Evolutionary conservation across 176 grass and related monocot genomes (phyloP).

Genomic region (Cenchrus americanus): DNA sequence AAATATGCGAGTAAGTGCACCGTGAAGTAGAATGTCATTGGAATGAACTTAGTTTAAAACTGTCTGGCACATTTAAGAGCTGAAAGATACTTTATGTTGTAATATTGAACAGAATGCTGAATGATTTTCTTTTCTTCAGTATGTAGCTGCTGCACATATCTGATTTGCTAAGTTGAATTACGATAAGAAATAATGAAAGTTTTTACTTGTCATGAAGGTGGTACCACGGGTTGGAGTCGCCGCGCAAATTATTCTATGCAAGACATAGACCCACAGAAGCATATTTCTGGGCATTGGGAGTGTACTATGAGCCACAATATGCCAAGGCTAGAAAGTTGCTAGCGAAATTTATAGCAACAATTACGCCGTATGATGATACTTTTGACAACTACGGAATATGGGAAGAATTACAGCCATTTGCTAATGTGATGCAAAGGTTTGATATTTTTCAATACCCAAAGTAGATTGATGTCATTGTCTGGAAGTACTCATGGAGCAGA

Average conservation of each 20-base stretch:
- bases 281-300: slow-evolving; percentile 40
- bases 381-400: slow-evolving; percentile 35
- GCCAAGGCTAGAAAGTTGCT: slow-evolving; percentile 31
- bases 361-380: slow-evolving; percentile 34
- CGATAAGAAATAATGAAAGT: background rate
- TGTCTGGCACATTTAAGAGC: background rate
- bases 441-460: background rate
- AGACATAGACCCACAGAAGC: slow-evolving; percentile 35
- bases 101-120: too few relatives aligned
- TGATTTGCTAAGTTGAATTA: background rate
- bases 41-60: too few relatives aligned
- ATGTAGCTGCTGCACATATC: too few relatives aligned
- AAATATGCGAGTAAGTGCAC: slow-evolving; percentile 36
- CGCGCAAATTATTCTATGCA: slow-evolving; percentile 11
- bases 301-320: slow-evolving; percentile 39
- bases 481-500: too few relatives aligned
- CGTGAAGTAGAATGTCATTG: too few relatives aligned
- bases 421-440: slow-evolving; percentile 41
- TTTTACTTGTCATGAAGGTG: slow-evolving; percentile 1
- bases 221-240: background rate
- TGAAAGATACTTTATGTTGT: background rate
- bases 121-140: too few relatives aligned
- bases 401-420: slow-evolving; percentile 27
- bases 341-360: slow-evolving; percentile 22
- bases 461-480: too few relatives aligned